phyloP scores from a whole-genome alignment of 2,329 filamentous ascomycete species.

The Saccharata proteae region DNA sequence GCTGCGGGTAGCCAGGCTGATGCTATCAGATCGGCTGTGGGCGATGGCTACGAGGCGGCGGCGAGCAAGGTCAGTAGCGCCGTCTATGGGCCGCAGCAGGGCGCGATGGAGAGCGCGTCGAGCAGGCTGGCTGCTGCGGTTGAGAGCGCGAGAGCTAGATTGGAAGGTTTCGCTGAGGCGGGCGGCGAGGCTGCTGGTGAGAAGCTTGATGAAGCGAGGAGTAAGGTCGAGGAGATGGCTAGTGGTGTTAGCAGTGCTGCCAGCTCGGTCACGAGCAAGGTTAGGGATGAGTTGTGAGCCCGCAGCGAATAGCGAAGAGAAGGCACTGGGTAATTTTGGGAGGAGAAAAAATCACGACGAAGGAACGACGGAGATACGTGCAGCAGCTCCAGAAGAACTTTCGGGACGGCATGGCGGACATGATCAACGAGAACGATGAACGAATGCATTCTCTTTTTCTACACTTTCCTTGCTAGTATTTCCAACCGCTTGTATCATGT shows the following conservation, averaged over 20 bases:
- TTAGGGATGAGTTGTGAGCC: slow-evolving; percentile 43
- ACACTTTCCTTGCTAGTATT: no score
- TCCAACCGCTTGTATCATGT: no score
- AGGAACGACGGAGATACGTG: no score
- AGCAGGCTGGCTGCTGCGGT: slow-evolving; percentile 29
- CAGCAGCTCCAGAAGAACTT: no score
- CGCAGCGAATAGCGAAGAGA: not conserved
- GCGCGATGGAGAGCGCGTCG: slow-evolving; percentile 33
- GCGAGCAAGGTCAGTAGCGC: slow-evolving; percentile 28
- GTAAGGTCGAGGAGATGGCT: slow-evolving; percentile 31
- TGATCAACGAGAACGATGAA: no score
- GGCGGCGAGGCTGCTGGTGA: slow-evolving; percentile 18
- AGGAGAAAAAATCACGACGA: no score
- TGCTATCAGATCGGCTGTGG: slow-evolving; percentile 12
- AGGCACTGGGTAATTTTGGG: not conserved
- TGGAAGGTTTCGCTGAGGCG: slow-evolving; percentile 27
- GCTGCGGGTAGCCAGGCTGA: slow-evolving; percentile 13
- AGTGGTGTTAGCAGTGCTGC: slow-evolving; percentile 29
- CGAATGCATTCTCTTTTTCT: no score
- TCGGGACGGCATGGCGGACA: no score
- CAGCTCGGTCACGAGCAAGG: slow-evolving; percentile 28
- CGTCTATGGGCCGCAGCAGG: slow-evolving; percentile 35
- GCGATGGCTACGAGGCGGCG: slow-evolving; percentile 14
- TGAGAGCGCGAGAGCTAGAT: slow-evolving; percentile 31
- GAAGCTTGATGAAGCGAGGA: slow-evolving; percentile 23